Base-by-base conservation (phyloP, 495 filamentous ascomycete species). In the Penicillium egyptiacum region DNA sequence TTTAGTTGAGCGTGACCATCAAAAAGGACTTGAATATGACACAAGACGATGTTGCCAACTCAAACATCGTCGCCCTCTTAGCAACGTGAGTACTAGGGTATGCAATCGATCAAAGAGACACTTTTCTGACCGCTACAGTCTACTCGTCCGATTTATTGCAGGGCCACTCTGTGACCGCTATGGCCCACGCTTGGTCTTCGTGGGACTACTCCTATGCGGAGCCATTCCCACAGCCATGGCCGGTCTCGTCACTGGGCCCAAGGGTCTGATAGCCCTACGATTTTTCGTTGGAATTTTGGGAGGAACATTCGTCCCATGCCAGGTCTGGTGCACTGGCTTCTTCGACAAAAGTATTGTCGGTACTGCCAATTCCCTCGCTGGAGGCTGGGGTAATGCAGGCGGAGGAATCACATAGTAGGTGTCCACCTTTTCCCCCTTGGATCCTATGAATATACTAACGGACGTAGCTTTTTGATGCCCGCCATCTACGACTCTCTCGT, bases 291-390 rank as follows among this genome's bases (percentile, higher is more conserved):
- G 93, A 35, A 96, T 98, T 53, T 81, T 98, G 1, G 93, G 93
- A 30, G 93, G 88, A 1, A 83, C 83, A 5, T 98, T 98, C 59
- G 92, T 98, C 3, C 93, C 93, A 2, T 97, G 93, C 70, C 93
- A 96, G 62, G 93, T 97, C 8, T 98, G 93, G 92, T 89, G 87
- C 28, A 96, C 93, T 0, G 92, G 88, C 2, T 97, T 93, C 78
- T 96, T 94, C 64, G 93, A 98, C 76, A 96, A 96, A 78, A 95
- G 90, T 65, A 83, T 97, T 17, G 89, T 98, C 22, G 93, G 93
- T 33, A 90, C 90, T 5, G 90, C 92, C 55, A 98, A 96, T 65
- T 86, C 91, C 8, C 73, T 98, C 2, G 86, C 91, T 12, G 93
- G 83, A 49, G 93, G 93, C 2, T 86, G 88, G 69, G 93, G 93